A percentile compares a stretch with the other conserved stretches of the same genome.
These are phyloP conservation scores for Yarrowia alimentaria DNA, from an alignment of 805 yeast species.

Conservation along the genomic window DNA sequence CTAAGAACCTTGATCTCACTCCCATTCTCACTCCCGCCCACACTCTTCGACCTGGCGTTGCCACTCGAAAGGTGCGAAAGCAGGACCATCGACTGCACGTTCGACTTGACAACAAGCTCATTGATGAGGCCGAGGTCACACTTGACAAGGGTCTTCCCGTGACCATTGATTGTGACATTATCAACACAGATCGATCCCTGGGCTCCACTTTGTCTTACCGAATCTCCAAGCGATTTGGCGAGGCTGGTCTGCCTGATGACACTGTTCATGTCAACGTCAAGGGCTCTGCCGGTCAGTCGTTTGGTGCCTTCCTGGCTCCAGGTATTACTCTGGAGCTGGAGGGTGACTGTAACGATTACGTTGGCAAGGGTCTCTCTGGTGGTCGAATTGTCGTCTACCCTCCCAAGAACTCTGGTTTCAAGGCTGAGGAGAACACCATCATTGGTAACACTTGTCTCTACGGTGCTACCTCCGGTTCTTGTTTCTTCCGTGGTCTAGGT, in stretches of 20 bases:
- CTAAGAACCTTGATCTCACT: constrained; percentile 83
- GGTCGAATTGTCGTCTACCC: constrained; percentile 93
- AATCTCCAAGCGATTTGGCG: constrained; percentile 90
- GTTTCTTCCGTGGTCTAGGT: constrained; percentile 93
- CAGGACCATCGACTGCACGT: constrained; percentile 93
- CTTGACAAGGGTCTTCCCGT: constrained; percentile 95
- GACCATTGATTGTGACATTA: constrained; percentile 86
- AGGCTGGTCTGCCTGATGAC: constrained; percentile 89
- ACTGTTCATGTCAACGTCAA: constrained; percentile 87
- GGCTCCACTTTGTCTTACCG: constrained; percentile 95
- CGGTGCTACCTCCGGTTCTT: constrained; percentile 95
- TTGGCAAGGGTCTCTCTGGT: constrained; percentile 96
- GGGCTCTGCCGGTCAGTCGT: constrained; percentile 98
- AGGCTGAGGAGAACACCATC: constrained; percentile 93
- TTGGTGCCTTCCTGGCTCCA: constrained; percentile 95
- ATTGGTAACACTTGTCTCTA: constrained; percentile 97
- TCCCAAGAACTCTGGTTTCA: constrained; percentile 76
- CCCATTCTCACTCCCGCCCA: constrained; percentile 98
- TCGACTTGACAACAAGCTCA: constrained; percentile 90
- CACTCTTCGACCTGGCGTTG: constrained; percentile 93
- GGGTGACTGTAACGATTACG: constrained; percentile 98
- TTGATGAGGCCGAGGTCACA: constrained; percentile 95
- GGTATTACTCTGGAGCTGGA: constrained; percentile 93
- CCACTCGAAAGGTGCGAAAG: constrained; percentile 85
- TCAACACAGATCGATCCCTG: constrained; percentile 93